phyloP scores from a whole-genome alignment of 257 asterid genomes.

The Gentiana dahurica region DNA sequence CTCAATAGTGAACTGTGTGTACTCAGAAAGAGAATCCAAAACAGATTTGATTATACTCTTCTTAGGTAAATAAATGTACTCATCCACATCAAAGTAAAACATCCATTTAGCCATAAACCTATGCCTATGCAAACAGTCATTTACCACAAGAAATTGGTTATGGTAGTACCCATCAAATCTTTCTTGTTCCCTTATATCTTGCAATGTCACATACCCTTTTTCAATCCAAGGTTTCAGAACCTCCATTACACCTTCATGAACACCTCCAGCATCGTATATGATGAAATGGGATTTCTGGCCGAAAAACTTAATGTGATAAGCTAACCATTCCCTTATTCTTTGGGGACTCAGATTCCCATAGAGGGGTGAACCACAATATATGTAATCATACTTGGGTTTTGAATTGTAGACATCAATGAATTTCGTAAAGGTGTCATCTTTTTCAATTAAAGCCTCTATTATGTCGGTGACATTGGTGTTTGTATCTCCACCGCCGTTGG shows the following conservation, averaged over 20 bases:
- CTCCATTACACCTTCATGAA: conserved; percentile 45
- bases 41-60: conserved; percentile 43
- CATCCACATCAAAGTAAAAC: conserved; percentile 82
- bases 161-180: conserved; percentile 79
- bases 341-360: conserved; percentile 64
- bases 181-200: conserved; percentile 70
- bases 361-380: conserved; percentile 68
- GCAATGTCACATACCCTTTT: conserved; percentile 57
- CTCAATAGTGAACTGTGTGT: conserved; percentile 67
- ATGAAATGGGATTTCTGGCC: conserved; percentile 70
- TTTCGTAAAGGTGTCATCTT: conserved; percentile 17
- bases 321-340: conserved; percentile 71
- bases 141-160: conserved; percentile 66
- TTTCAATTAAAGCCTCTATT: conserved; percentile 36
- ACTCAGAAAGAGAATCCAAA: conserved; percentile 38
- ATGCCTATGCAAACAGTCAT: conserved; percentile 69
- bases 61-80: conserved; percentile 55
- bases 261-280: conserved; percentile 84
- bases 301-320: conserved; percentile 51
- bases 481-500: conserved; percentile 35
- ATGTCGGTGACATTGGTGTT: conserved; percentile 34
- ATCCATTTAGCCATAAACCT: conserved; percentile 58
- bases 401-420: conserved; percentile 19
- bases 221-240: conserved; percentile 79
- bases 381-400: conserved; percentile 40